phyloP scores from a whole-genome alignment of 1,284 basidiomycete species.

The Marasmius tenuissimus region DNA sequence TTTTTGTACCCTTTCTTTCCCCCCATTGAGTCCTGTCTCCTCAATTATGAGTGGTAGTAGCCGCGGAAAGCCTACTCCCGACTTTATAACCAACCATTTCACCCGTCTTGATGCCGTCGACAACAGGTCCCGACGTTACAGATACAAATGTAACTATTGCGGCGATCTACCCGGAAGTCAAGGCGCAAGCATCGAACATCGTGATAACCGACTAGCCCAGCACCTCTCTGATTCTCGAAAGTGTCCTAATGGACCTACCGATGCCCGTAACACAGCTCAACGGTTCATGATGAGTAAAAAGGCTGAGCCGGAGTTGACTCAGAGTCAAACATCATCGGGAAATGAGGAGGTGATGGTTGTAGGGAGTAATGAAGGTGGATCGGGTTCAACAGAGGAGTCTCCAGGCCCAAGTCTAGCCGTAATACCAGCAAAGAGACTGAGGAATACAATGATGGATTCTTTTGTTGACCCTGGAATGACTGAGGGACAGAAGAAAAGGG shows the following conservation, averaged over 20 bases:
- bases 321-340: too few relatives aligned
- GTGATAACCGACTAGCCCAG: slow-evolving; percentile 16
- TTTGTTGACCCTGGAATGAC: slow-evolving; percentile 1
- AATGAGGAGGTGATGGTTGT: too few relatives aligned
- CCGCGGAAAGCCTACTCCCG: too few relatives aligned
- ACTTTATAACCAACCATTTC: not conserved
- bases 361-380: too few relatives aligned
- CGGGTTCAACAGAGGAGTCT: too few relatives aligned
- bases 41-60: too few relatives aligned
- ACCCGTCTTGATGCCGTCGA: not conserved
- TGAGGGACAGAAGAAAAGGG: not conserved
- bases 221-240: slow-evolving; percentile 11
- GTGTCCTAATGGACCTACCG: slow-evolving; percentile 4
- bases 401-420: too few relatives aligned
- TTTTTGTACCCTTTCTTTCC: too few relatives aligned
- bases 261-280: not conserved
- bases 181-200: slow-evolving; percentile 13
- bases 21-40: too few relatives aligned
- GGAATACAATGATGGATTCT: not conserved
- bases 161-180: slow-evolving; percentile 5
- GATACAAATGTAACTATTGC: not conserved
- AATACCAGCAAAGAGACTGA: too few relatives aligned
- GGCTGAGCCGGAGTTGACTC: too few relatives aligned
- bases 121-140: not conserved
- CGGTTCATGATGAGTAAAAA: not conserved